Evolutionary conservation across 1,284 basidiomycete genomes (phyloP), one percentile per base, ranked within the genome.

Genomic region (Amylostereum chailletii): DNA sequence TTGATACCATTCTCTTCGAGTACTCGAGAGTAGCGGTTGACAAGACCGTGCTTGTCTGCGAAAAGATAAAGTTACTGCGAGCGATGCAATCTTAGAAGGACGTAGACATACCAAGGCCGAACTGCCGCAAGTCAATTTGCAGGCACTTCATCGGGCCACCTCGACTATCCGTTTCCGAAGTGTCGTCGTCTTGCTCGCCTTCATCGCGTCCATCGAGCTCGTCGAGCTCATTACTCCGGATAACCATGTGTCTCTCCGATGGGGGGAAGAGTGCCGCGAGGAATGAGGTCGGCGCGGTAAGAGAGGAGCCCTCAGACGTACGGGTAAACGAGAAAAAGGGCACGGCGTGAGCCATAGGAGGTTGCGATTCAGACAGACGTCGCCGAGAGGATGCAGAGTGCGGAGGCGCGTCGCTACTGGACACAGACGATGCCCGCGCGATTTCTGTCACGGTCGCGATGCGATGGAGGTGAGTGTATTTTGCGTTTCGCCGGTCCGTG

Each of bases 281-380:
- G 32, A 81, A 62, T 42, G 73, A 67, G 4, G 78, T 77, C 45
- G 83, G 80, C 1, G 83, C 78, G 2, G 83, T 85, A 48, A 87
- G 66, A 26, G 84, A 85, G 31, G 82, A 82, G 4, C 83, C 82
- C 65, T 87, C 84, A n/a, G 72, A 64, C 11, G 83, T 85, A 52
- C 82, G 72, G n/a, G 84, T 87, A 61, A 86, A 83, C 54, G 76
- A 83, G 63, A 86, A 86, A 65, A 86, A 86, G 5, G 83, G 77
- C n/a, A 81, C 71, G 47, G 51, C 54, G 47, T 34, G 41, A 27
- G 9, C 43, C 29, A 47, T 19, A 19, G 19, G 19, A 19, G 19
- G 19, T 19, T 19, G 49, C 46, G 46, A 41, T 11, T 9, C 29
- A 27, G 34, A 9, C n/a, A 43, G 52, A 50, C 27, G 58, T 55